Evolutionary conservation across 2,329 filamentous ascomycete genomes (phyloP), one percentile per base, ranked within the genome.

Genomic region (Pezicula rhizophila): DNA sequence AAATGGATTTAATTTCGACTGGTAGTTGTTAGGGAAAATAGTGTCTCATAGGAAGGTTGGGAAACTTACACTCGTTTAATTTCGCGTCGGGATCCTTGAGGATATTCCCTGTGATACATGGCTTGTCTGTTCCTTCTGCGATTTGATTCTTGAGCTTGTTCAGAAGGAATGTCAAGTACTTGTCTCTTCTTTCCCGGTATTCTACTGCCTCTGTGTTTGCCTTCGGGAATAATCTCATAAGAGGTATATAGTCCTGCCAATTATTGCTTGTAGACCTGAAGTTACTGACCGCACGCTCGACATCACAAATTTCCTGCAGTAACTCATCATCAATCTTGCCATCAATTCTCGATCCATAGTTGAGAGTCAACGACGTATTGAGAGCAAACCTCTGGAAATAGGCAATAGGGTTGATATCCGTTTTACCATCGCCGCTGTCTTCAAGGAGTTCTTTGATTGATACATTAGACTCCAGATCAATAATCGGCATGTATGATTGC

Each of bases 191-290:
- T n/a, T 71, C 69, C 34, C 86, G 78, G 66, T 83, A 88, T 52
- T 82, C 78, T 7, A 76, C 68, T 0, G 87, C 85, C 43, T 80
- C 76, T 2, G 72, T 72, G 58, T 80, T 89, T 54, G 76, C 76
- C 28, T 73, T 79, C 2, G 82, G 77, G 55, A 80, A 76, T 2
- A 89, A 64, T 25, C 88, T 76, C 52, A 93, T 64, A 5, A 91
- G 60, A 0, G 88, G 87, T n/a, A 93, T 79, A 57, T 92, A 92
- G 60, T 93, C 88, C 60, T 89, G 85, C 80, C 85, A 88, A 64
- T 92, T 92, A 62, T 90, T 89, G 58, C 84, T 88, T 0, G 87
- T 92, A 23, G 80, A 86, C 42, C 88, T 72, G 61, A 91, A 85
- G 58, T 87, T 87, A 46, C 82, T 85, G 20, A 93, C 82, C 5